Conservation (phyloP, 176 grass and related monocot genomes). For the Cocos nucifera region DNA sequence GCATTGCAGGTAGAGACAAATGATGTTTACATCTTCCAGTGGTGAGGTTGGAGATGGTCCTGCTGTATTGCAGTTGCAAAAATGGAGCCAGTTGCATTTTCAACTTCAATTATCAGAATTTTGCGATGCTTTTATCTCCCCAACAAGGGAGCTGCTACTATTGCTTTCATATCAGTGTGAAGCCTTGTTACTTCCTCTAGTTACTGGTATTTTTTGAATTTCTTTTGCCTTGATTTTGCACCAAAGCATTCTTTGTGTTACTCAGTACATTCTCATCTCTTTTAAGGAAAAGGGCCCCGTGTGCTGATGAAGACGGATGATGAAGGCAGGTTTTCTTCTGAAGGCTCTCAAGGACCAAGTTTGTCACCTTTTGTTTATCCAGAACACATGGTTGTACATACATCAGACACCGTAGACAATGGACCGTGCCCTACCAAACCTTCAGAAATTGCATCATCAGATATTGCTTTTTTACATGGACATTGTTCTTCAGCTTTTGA, state of each 20-base stretch:
- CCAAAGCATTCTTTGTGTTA: neutral
- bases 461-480: conserved; percentile 21
- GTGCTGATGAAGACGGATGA: conserved; percentile 1
- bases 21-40: conserved; percentile 29
- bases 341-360: neutral
- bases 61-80: conserved; percentile 58
- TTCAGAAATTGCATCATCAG: conserved; percentile 35
- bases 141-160: conserved; percentile 47
- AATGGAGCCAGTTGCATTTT: conserved; percentile 38
- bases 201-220: conserved; percentile 24
- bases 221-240: neutral
- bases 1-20: conserved; percentile 26
- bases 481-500: conserved; percentile 25
- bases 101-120: conserved; percentile 58
- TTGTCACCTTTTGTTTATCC: conserved; percentile 1
- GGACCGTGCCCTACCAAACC: conserved; percentile 1
- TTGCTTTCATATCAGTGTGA: conserved; percentile 54
- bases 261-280: conserved; percentile 9
- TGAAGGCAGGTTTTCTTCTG: neutral
- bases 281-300: conserved; percentile 36
- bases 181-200: conserved; percentile 33
- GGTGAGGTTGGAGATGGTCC: conserved; percentile 50
- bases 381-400: neutral
- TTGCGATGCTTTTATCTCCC: conserved; percentile 80
- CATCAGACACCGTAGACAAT: conserved; percentile 1